Base-by-base conservation (phyloP, 2,329 filamentous ascomycete species). In the Claviceps capensis region DNA sequence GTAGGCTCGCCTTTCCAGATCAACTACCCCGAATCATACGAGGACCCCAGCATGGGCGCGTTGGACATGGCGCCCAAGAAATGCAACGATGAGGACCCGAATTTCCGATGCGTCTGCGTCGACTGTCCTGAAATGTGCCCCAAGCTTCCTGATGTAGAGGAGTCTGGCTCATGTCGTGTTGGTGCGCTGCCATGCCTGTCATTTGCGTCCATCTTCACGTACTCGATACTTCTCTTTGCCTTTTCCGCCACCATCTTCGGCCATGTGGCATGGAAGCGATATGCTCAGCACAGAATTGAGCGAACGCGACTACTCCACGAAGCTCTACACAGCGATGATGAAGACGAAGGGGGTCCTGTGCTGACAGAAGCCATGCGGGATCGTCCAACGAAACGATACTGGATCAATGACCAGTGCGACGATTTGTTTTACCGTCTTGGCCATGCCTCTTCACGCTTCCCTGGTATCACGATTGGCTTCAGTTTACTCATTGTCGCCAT, bases 1-100 rank as follows among this genome's bases (percentile, higher is more conserved):
- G 77, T 91, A 22, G 94, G 94, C 4, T 97, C 91, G 52, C 93
- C 93, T 0, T 98, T 98, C 68, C 93, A 98, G 72, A 96, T 98
- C 71, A 94, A 98, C 72, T 98, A 93, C 61, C 91, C 80, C 9
- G 72, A 67, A 9, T 66, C 77, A 7, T 80, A 82, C 56, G 66
- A 74, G 11, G 80, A 87, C 48, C 75, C 80, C 0, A 74, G 72
- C n/a, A 94, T 97, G 85, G 65, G 75, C 9, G 73, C 88, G 0
- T 72, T 83, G 57, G 71, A 85, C 37, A 85, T 89, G 69, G 79
- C 72, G 50, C 79, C 89, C 0, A 91, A 93, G 67, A 82, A 84
- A 52, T 98, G 93, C 74, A 95, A 96, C 65, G 89, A 91, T 58
- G 80, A 86, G 40, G 88, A 97, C 59, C 82, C 88, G 52, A 77